phyloP scores from a whole-genome alignment of 129 eudicot species.

The Arctium lappa region DNA sequence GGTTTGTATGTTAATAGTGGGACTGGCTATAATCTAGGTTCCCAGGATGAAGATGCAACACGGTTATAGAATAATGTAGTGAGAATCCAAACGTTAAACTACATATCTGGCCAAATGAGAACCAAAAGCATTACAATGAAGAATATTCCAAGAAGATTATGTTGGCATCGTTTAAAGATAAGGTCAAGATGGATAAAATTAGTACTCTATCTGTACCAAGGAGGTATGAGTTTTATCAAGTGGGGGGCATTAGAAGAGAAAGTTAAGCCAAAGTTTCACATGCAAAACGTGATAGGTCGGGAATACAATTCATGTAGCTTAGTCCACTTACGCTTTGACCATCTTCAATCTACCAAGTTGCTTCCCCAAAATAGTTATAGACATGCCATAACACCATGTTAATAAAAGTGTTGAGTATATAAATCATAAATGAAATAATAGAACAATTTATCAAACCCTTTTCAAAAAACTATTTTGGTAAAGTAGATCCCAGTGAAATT shows the following conservation, averaged over 20 bases:
- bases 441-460: constrained; percentile 1
- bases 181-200: not conserved
- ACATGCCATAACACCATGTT: not conserved
- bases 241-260: not conserved
- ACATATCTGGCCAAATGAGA: not conserved
- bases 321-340: not conserved
- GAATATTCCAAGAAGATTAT: not conserved
- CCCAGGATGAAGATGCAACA: not conserved
- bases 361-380: not conserved
- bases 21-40: not conserved
- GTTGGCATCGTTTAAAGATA: not conserved
- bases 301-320: not conserved
- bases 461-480: not conserved
- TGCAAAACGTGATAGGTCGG: not conserved
- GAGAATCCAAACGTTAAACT: not conserved
- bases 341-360: not conserved
- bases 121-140: not conserved
- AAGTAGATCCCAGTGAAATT: not conserved
- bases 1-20: not conserved
- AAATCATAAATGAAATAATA: not conserved
- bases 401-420: not conserved
- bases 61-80: not conserved
- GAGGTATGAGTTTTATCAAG: not conserved
- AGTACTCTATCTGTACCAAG: not conserved
- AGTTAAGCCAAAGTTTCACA: not conserved